These are phyloP conservation scores for Pseudogymnoascus sp. DNA, from an alignment of 2,329 filamentous ascomycete genomes.

Conservation along the genomic window DNA sequence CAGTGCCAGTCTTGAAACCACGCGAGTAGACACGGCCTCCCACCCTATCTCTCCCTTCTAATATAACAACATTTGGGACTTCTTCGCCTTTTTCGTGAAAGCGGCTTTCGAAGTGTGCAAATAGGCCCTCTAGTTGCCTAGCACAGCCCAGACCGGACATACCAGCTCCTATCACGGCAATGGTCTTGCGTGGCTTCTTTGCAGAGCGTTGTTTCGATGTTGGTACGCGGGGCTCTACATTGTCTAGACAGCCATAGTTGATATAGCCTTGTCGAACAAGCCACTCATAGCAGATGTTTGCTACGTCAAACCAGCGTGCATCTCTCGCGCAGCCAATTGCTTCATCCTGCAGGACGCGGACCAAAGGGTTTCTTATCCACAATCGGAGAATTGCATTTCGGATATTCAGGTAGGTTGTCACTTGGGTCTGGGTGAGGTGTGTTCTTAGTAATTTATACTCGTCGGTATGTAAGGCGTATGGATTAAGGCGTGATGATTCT, in stretches of 20 bases:
- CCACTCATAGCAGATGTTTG: conserved; percentile 87
- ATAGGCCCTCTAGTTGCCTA: conserved; percentile 79
- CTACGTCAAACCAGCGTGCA: conserved; percentile 78
- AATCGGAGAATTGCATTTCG: conserved; percentile 86
- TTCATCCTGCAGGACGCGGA: conserved; percentile 73
- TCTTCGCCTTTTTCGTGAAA: conserved; percentile 58
- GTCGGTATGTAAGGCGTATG: conserved; percentile 75
- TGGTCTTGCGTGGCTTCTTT: conserved; percentile 54
- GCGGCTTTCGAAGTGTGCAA: conserved; percentile 66
- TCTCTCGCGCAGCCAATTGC: conserved; percentile 87
- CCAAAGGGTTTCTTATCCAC: conserved; percentile 80
- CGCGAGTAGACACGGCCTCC: conserved; percentile 91
- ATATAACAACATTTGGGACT: conserved; percentile 64
- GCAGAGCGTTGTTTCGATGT: conserved; percentile 31
- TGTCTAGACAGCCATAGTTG: conserved; percentile 85
- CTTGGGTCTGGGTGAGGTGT: conserved; percentile 78
- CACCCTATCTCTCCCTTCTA: conserved; percentile 81
- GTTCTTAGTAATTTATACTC: conserved; percentile 75
- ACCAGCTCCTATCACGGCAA: conserved; percentile 87
- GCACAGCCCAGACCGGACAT: conserved; percentile 89
- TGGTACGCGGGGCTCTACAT: conserved; percentile 36
- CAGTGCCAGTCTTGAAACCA: conserved; percentile 44
- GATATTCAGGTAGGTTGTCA: conserved; percentile 93
- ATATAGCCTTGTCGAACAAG: conserved; percentile 85
- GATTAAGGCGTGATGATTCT: conserved; percentile 80